These are phyloP conservation scores for Bathelium albidoporum DNA, from an alignment of 495 filamentous ascomycete genomes.

Conservation along the genomic window DNA sequence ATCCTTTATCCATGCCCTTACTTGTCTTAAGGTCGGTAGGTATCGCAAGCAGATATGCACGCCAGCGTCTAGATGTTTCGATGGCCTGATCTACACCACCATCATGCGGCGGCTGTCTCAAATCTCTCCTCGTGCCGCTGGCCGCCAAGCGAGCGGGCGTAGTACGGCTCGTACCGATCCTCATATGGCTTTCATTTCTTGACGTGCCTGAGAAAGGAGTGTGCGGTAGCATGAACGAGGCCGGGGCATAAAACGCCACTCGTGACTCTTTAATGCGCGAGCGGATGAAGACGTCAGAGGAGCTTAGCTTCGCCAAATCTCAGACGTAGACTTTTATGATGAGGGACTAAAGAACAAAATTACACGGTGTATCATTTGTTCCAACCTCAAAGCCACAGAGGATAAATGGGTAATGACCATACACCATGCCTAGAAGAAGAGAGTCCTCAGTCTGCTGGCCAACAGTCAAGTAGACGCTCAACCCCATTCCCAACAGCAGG, in stretches of 20 bases:
- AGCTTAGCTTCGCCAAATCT: not conserved
- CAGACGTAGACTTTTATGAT: not conserved
- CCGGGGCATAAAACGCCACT: not conserved
- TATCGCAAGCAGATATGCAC: not conserved
- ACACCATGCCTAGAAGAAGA: not conserved
- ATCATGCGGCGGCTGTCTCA: not conserved
- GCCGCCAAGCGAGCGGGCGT: not conserved
- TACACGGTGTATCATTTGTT: too few relatives aligned
- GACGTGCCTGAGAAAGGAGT: not conserved
- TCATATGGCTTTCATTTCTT: not conserved
- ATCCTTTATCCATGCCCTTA: too few relatives aligned
- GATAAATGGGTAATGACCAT: not conserved
- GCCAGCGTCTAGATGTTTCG: not conserved
- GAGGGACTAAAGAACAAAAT: too few relatives aligned
- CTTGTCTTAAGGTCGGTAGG: too few relatives aligned
- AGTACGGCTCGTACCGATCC: not conserved
- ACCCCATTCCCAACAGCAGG: too few relatives aligned
- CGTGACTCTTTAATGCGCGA: not conserved
- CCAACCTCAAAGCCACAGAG: too few relatives aligned
- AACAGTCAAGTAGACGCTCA: too few relatives aligned
- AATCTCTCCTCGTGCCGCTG: not conserved
- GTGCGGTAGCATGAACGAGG: not conserved
- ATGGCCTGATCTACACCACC: not conserved
- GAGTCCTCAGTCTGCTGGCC: not conserved
- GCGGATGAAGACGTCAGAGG: not conserved